Base-by-base conservation (phyloP, 108 stramenopile genomes). In the Pelagomonas calceolata region DNA sequence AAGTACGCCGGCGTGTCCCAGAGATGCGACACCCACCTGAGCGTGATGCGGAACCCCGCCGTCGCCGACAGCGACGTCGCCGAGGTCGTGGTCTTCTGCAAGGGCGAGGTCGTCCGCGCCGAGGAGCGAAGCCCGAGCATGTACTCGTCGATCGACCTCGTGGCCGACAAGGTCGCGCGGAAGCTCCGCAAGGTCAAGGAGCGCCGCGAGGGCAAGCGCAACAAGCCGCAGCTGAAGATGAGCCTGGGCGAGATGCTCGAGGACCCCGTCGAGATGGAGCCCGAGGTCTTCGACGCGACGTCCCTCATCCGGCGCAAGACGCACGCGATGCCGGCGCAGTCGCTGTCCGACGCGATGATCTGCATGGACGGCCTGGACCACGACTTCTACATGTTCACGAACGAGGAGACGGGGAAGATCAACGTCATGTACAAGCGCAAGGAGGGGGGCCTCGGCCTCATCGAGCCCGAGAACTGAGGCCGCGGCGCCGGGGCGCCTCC, bases 401-500 rank as follows among this genome's bases (percentile, higher is more conserved):
- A 91, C 69, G 88, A 88, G 63, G 89, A 90, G 68, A 80, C 87
- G n/a, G 80, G 79, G 66, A 84, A 90, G 68, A 72, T 90, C 10
- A 88, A 79, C 69, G 89, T 94, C 33, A 88, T 94, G 21, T 94
- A 94, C 87, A 91, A 92, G 83, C 82, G 93, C 75, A 90, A 94
- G 73, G 90, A 60, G 26, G 51, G 51, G 3, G 51, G 51, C 51
- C 51, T 60, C 51, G 51, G 51, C 51, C 51, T 60, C 51, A 60
- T 60, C 51, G 51, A 60, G 51, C 51, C 51, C 21, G 51, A 60
- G 7, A 12, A 43, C 9, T 43, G 12, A n/a, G n/a, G 39, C 9
- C 39, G 39, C 39, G 9, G 39, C 39, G 39, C 39, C 39, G 9
- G 39, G 39, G 9, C 9, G 39, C 39, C 39, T 5, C 39, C 39